These are phyloP conservation scores for Nissolia schottii DNA, from an alignment of 306 rosid genomes.

Conservation along the genomic window DNA sequence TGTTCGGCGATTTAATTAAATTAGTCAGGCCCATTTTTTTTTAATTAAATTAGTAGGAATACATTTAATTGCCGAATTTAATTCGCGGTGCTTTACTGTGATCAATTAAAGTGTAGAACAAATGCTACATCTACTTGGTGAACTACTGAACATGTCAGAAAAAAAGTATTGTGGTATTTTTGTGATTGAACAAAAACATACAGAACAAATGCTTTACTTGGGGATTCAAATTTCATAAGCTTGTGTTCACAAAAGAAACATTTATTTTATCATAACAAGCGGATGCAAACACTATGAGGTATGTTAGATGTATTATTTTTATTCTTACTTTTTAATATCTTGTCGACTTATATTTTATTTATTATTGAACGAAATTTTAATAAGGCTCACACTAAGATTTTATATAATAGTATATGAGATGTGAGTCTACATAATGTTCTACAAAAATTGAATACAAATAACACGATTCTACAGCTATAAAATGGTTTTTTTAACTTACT, in stretches of 20 bases:
- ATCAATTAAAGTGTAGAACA: background rate
- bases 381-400: no score
- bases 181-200: background rate
- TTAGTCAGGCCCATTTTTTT: background rate
- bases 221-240: background rate
- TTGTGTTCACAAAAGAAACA: background rate
- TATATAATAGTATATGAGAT: no score
- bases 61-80: background rate
- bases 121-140: background rate
- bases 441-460: background rate
- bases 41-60: background rate
- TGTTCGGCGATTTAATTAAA: no score
- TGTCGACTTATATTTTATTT: no score
- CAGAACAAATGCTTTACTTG: conserved; percentile 12
- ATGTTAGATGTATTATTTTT: no score
- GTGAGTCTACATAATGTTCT: no score
- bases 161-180: background rate
- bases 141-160: background rate
- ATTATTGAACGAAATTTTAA: no score
- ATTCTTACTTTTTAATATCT: no score
- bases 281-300: no score
- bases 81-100: background rate
- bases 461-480: no score
- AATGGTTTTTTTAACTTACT: background rate
- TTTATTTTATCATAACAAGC: background rate